Conservation (phyloP, 371 early-diverging fungal genomes). For the Phascolomyces articulosus region DNA sequence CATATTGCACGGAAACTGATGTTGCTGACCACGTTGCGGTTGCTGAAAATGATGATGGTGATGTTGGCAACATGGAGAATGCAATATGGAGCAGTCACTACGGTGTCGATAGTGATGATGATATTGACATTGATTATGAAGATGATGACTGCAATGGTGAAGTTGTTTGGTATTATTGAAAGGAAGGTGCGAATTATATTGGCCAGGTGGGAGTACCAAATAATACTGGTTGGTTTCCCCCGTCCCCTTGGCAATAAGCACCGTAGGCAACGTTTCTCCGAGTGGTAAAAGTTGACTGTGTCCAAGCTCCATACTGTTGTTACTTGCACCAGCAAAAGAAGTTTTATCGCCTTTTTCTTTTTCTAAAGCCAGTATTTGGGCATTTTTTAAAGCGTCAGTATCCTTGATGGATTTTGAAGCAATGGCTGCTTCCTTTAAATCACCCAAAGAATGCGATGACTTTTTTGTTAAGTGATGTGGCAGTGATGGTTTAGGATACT, state of each 20-base stretch:
- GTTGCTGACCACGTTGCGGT: no score
- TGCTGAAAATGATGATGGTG: no score
- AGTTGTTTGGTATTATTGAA: background rate
- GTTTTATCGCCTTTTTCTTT: background rate
- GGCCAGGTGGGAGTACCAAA: background rate
- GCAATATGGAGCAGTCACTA: no score
- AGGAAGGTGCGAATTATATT: background rate
- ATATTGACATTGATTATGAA: background rate
- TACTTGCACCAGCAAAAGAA: background rate
- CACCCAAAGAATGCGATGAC: no score
- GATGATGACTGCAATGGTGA: background rate
- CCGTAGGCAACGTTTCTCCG: background rate
- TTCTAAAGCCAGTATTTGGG: background rate
- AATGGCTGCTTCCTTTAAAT: no score
- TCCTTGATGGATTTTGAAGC: no score
- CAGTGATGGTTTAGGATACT: no score
- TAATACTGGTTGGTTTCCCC: background rate
- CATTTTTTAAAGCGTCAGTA: no score
- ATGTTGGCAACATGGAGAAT: no score
- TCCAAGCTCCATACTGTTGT: background rate
- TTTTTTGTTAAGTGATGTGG: no score
- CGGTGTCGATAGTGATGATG: constrained; percentile 2
- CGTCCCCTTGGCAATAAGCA: background rate
- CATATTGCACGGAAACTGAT: no score
- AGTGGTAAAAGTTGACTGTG: background rate